Percentiles rank a stretch among this genome's conserved stretches.
phyloP scores from a whole-genome alignment of 495 filamentous ascomycete species.

The Bacidia gigantensis region DNA sequence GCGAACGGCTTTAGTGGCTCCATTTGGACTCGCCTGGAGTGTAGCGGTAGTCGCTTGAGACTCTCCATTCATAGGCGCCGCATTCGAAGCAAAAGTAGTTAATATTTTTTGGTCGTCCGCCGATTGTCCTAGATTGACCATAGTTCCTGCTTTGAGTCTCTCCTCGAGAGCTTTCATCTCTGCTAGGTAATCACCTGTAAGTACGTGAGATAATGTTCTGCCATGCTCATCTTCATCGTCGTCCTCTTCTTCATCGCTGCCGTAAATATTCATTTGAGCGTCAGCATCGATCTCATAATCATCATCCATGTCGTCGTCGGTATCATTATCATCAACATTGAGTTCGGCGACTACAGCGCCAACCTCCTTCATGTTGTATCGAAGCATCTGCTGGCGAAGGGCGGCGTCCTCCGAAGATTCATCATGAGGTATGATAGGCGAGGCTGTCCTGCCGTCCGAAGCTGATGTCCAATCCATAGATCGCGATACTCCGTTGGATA shows the following conservation, averaged over 20 bases:
- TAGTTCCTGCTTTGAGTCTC: slow-evolving; percentile 44
- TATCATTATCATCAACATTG: slow-evolving; percentile 58
- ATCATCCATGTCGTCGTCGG: slow-evolving; percentile 40
- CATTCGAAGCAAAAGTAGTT: too few species aligned
- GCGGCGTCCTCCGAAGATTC: slow-evolving; percentile 68
- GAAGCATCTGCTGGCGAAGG: slow-evolving; percentile 82
- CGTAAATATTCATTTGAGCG: slow-evolving; percentile 35
- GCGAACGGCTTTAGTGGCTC: slow-evolving; percentile 47
- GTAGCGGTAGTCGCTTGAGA: not conserved
- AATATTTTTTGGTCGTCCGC: too few species aligned
- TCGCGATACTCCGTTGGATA: not conserved
- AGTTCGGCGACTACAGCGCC: slow-evolving; percentile 88
- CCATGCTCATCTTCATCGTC: slow-evolving; percentile 58
- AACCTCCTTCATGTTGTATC: slow-evolving; percentile 73
- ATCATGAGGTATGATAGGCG: slow-evolving; percentile 33
- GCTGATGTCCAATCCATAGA: not conserved
- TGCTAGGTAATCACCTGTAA: slow-evolving; percentile 58
- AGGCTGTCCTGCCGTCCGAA: not conserved
- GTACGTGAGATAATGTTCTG: slow-evolving; percentile 42
- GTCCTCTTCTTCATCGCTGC: slow-evolving; percentile 37
- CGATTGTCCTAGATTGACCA: slow-evolving; percentile 40
- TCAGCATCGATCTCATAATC: slow-evolving; percentile 34
- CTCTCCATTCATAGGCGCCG: too few species aligned
- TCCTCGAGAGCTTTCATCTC: slow-evolving; percentile 78
- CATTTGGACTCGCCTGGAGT: slow-evolving; percentile 8